Percentiles rank a stretch among this genome's conserved stretches.
These are phyloP conservation scores for Brasilioporus rufonigricans DNA, from an alignment of 768 basidiomycete species.

Conservation along the genomic window DNA sequence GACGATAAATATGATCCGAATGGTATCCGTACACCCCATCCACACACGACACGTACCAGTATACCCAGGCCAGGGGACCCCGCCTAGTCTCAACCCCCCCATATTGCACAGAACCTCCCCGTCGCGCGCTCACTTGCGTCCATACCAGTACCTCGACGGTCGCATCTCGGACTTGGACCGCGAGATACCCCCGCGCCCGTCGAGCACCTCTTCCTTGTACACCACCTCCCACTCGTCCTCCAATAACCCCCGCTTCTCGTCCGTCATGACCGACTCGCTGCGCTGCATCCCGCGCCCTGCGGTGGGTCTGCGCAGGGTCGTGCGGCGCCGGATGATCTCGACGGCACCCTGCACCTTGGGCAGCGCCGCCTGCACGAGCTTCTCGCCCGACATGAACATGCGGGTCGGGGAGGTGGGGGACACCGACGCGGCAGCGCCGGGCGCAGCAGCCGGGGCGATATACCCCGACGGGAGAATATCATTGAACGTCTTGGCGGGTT, in stretches of 20 bases:
- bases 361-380: slow-evolving; percentile 32
- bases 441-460: slow-evolving; percentile 45
- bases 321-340: slow-evolving; percentile 23
- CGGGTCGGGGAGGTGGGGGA: slow-evolving; percentile 11
- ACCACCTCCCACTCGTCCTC: slow-evolving; percentile 22
- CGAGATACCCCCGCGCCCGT: background rate
- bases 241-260: slow-evolving; percentile 22
- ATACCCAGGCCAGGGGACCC: background rate
- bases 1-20: background rate
- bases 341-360: slow-evolving; percentile 42
- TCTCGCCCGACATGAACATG: slow-evolving; percentile 25
- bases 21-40: background rate
- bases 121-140: slow-evolving; percentile 11
- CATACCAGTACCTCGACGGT: slow-evolving; percentile 15
- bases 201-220: slow-evolving; percentile 5
- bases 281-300: slow-evolving; percentile 6
- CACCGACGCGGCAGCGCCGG: too few relatives aligned
- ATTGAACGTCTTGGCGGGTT: slow-evolving; percentile 39
- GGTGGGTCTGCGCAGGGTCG: slow-evolving; percentile 9
- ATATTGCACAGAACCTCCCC: too few relatives aligned
- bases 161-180: slow-evolving; percentile 29
- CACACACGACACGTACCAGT: background rate
- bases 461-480: slow-evolving; percentile 46
- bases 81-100: too few relatives aligned
- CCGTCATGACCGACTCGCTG: slow-evolving; percentile 7